Evolutionary conservation across 306 rosid species (phyloP), one percentile per base, ranked within the genome.

Genomic region (Carpinus viminea): DNA sequence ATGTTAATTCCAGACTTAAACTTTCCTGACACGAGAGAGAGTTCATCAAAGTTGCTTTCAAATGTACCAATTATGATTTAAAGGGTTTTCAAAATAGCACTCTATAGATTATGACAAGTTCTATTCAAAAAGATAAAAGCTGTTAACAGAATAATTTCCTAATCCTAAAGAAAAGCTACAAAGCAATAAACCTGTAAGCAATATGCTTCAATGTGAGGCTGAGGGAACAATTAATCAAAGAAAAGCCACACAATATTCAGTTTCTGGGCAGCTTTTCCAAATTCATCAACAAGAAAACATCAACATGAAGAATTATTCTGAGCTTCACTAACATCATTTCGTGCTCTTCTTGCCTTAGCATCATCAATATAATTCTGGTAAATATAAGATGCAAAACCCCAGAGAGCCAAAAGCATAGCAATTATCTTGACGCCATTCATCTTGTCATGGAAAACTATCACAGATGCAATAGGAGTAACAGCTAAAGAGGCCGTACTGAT

Each of bases 401-500:
- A 94, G 15, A 94, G 3, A n/a, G 98, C 91, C 81, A 94, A 68
- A 74, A 94, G 96, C 98, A 94, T 81, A 12, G 98, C 87, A 72
- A 92, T 86, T 87, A 91, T 70, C 90, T 94, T 94, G 9, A 89
- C 92, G 2, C 97, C 97, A 73, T 89, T 92, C 97, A 94, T 91
- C 70, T 80, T 83, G 83, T 94, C 98, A 78, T 87, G 95, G 76
- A 94, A 92, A 69, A 88, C 85, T 68, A 94, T 81, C 74, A 94
- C 83, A 52, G 97, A 79, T 55, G 93, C 97, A 56, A 94, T 82
- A 15, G 97, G 98, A 51, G 98, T 94, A 48, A 92, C 83, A 56
- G 97, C 97, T 83, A 94, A 81, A 52, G 98, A 91, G 59, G 90
- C 79, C 4, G 97, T 94, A 72, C 98, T 94, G 36, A 94, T 94